Base-by-base conservation (phyloP, 1,139 yeast genomes). In the Meyerozyma sp. region DNA sequence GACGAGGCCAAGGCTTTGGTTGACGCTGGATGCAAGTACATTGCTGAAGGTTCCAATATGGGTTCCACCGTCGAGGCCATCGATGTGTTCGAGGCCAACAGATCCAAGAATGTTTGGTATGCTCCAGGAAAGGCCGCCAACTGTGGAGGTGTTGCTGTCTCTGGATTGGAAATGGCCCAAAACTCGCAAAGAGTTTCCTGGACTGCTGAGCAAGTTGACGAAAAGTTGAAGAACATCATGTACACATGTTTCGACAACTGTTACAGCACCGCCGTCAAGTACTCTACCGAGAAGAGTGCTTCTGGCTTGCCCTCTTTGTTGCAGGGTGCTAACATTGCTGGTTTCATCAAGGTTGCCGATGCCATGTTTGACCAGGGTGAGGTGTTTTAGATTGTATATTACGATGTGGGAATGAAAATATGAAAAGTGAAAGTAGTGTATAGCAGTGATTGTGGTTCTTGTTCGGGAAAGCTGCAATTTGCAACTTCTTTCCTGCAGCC, bases 101-200 rank as follows among this genome's bases (percentile, higher is more conserved):
- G 97, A 77, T 20, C 27, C 39, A 66, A 79, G 57, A 77, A 84
- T 54, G 88, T 90, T 68, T 93, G 98, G 98, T 91, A 91, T 73
- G 98, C 96, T 60, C 97, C 97, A 66, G 98, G 98, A 73, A 93
- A 93, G 81, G 97, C 97, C 59, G 94, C 98, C 63, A 93, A 93
- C 82, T 86, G 95, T 76, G 98, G 98, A 76, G 98, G 98, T 82
- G 98, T 93, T 60, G 96, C 96, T 48, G 97, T 91, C 48, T 89
- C 96, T 50, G 98, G 98, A 66, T 81, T 93, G 57, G 98, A 93
- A 79, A 93, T 93, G 98, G 97, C 98, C 51, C 98, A 93, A 78
- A 93, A 93, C 87, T 89, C 97, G 48, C 94, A 85, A 68, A 87
- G 98, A 77, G 81, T 84, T 54, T 70, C 73, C 55, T 90, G 96